Conservation (phyloP, 805 yeast genomes). For the Suhomyces faveliae region DNA sequence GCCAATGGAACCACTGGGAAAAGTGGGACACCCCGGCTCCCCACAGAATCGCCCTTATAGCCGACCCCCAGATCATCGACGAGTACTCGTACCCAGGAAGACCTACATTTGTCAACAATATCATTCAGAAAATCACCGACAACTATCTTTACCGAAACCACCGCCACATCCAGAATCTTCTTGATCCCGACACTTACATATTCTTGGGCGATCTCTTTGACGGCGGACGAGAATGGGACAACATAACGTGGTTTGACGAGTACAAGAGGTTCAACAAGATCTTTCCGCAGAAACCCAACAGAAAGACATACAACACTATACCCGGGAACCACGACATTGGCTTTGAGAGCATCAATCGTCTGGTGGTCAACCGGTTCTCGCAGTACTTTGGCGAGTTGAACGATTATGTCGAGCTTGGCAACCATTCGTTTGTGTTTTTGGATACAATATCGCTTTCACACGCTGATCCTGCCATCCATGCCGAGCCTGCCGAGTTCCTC, state of each 20-base stretch:
- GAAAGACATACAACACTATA: conserved; percentile 36
- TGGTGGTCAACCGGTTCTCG: conserved; percentile 61
- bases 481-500: conserved; percentile 57
- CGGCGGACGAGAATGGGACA: conserved; percentile 89
- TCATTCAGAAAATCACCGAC: conserved; percentile 68
- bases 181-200: conserved; percentile 73
- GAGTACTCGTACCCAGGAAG: conserved; percentile 80
- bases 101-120: conserved; percentile 45
- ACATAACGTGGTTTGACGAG: conserved; percentile 67
- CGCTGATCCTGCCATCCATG: conserved; percentile 37
- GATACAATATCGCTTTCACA: conserved; percentile 85
- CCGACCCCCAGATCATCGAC: conserved; percentile 95
- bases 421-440: conserved; percentile 68
- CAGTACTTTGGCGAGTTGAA: conserved; percentile 73
- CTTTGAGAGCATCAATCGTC: conserved; percentile 67
- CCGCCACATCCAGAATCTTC: conserved; percentile 50
- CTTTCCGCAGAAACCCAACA: conserved; percentile 55
- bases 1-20: conserved; percentile 69
- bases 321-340: conserved; percentile 99
- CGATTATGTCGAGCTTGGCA: conserved; percentile 53
- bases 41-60: conserved; percentile 59
- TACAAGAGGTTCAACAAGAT: conserved; percentile 63
- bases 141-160: conserved; percentile 78
- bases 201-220: conserved; percentile 93
- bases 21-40: conserved; percentile 45